phyloP scores from a whole-genome alignment of 2,329 filamentous ascomycete genomes.

The Epicoccum sorghinum region DNA sequence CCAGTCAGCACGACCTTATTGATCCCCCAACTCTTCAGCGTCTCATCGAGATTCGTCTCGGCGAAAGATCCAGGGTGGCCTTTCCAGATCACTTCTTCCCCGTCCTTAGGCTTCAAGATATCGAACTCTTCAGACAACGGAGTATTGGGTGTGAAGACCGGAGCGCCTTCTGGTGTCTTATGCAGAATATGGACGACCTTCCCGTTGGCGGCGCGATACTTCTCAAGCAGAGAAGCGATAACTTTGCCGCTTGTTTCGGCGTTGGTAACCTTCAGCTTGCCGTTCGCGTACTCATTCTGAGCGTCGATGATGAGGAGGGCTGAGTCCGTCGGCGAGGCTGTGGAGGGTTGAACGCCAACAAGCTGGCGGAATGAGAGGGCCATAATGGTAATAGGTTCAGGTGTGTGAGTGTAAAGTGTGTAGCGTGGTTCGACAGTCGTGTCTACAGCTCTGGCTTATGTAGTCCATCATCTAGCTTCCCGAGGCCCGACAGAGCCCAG shows the following conservation, averaged over 20 bases:
- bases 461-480: not conserved
- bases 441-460: too few relatives aligned
- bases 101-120: constrained; percentile 58
- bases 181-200: constrained; percentile 68
- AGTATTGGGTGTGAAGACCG: constrained; percentile 68
- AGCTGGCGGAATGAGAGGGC: constrained; percentile 55
- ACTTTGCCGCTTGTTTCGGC: constrained; percentile 59
- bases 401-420: not conserved
- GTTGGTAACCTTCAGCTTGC: constrained; percentile 61
- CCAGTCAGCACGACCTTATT: constrained; percentile 67
- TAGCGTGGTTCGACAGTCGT: not conserved
- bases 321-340: constrained; percentile 62
- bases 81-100: constrained; percentile 64
- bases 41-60: constrained; percentile 62
- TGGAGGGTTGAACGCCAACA: constrained; percentile 60
- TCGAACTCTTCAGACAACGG: constrained; percentile 63
- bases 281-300: constrained; percentile 70
- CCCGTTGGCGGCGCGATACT: constrained; percentile 60
- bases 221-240: constrained; percentile 62
- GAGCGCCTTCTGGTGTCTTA: constrained; percentile 63
- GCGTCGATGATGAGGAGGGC: constrained; percentile 72
- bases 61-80: constrained; percentile 64
- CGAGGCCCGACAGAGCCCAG: not conserved
- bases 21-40: constrained; percentile 55
- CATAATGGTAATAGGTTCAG: not conserved